These are phyloP conservation scores for Symbiodinium natans DNA, from an alignment of 73 alveolate genomes.

Conservation along the genomic window DNA sequence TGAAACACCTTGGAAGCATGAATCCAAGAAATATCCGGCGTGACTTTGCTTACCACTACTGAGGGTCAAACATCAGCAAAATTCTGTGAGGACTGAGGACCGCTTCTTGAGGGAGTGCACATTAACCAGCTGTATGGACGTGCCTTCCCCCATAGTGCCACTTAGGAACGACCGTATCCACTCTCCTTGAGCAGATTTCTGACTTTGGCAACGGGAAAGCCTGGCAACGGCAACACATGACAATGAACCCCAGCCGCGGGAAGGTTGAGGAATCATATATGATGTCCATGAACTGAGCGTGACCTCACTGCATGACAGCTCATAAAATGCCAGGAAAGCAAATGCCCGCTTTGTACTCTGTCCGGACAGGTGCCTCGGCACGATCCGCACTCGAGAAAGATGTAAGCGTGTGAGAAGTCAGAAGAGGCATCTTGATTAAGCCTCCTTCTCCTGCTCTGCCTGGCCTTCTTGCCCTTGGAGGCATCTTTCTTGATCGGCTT, in stretches of 20 bases:
- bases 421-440: background rate
- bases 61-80: no score
- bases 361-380: constrained; percentile 17
- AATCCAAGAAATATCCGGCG: no score
- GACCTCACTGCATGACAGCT: no score
- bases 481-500: background rate
- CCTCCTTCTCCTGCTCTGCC: background rate
- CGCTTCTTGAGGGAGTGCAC: no score
- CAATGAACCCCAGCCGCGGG: background rate
- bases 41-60: no score
- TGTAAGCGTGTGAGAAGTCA: background rate
- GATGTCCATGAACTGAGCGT: no score
- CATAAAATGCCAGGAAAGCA: constrained; percentile 6
- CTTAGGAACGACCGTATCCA: constrained; percentile 8
- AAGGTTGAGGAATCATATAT: background rate
- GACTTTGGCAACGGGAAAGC: constrained; percentile 56
- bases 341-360: constrained; percentile 46
- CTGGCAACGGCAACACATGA: constrained; percentile 9
- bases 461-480: background rate
- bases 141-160: no score
- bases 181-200: constrained; percentile 52
- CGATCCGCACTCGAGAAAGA: background rate
- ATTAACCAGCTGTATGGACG: no score
- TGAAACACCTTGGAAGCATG: background rate
- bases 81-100: no score